These are phyloP conservation scores for Myochromella boudieri DNA, from an alignment of 768 basidiomycete genomes.

Conservation along the genomic window DNA sequence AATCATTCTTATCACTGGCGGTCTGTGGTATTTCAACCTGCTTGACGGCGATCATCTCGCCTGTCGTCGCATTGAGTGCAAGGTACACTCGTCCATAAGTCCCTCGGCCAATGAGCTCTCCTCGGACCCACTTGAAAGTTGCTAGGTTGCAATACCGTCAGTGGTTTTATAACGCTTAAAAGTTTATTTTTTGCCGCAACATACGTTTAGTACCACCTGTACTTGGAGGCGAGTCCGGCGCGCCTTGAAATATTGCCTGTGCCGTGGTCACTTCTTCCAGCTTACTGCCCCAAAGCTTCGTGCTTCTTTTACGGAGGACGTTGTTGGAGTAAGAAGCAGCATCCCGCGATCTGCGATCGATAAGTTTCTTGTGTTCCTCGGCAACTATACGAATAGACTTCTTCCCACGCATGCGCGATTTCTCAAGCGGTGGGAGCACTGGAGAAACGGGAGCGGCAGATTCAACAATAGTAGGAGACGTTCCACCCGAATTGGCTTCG, in stretches of 20 bases:
- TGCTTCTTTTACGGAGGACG: constrained; percentile 77
- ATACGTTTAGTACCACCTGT: constrained; percentile 64
- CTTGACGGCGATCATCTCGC: constrained; percentile 99
- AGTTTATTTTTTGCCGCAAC: neutral
- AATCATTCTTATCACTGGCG: constrained; percentile 87
- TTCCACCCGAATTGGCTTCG: constrained; percentile 78
- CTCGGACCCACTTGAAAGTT: constrained; percentile 98
- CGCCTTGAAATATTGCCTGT: constrained; percentile 48
- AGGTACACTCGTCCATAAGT: constrained; percentile 97
- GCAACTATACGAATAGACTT: constrained; percentile 94
- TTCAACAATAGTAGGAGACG: constrained; percentile 71
- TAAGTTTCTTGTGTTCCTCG: constrained; percentile 77
- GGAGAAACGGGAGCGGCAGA: constrained; percentile 41
- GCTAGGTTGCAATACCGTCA: constrained; percentile 37
- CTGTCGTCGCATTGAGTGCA: constrained; percentile 92
- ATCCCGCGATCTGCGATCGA: constrained; percentile 67
- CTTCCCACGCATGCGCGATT: constrained; percentile 58
- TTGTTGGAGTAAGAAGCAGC: constrained; percentile 47
- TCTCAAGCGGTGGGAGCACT: constrained; percentile 29
- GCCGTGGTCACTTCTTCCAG: constrained; percentile 90
- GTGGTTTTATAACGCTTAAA: constrained; percentile 6
- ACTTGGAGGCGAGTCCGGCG: constrained; percentile 62
- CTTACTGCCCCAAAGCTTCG: constrained; percentile 93
- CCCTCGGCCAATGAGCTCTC: constrained; percentile 95
- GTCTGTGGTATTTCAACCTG: constrained; percentile 96